These are phyloP conservation scores for Verticillium klebahnii DNA, from an alignment of 2,329 filamentous ascomycete species.

Conservation along the genomic window DNA sequence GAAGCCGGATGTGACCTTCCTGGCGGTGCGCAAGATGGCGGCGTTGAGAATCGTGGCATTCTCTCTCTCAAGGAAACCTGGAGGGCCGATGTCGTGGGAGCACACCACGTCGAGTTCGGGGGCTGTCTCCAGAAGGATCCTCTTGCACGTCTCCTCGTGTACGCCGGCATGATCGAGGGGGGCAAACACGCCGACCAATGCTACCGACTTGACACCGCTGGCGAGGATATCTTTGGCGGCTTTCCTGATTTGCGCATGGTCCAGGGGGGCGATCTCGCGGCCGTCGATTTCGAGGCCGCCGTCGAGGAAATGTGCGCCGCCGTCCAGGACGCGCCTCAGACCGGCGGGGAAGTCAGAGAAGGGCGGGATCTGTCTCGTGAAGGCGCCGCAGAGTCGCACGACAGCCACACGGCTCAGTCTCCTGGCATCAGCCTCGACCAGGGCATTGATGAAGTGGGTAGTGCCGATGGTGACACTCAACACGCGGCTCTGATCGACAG, in stretches of 20 bases:
- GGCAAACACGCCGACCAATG: constrained; percentile 40
- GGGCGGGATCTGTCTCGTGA: constrained; percentile 37
- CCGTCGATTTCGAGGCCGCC: constrained; percentile 46
- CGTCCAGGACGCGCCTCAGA: constrained; percentile 34
- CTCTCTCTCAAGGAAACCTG: constrained; percentile 41
- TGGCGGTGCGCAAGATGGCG: constrained; percentile 42
- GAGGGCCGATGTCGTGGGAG: constrained; percentile 37
- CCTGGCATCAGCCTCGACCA: constrained; percentile 38
- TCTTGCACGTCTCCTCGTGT: constrained; percentile 34
- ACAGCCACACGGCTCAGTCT: constrained; percentile 40
- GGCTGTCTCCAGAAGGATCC: constrained; percentile 27
- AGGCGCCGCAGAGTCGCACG: constrained; percentile 39
- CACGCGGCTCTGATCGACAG: constrained; percentile 31
- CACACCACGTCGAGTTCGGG: constrained; percentile 33
- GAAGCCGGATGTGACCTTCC: constrained; percentile 42
- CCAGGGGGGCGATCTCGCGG: constrained; percentile 32
- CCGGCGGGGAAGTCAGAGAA: constrained; percentile 40
- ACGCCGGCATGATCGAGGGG: constrained; percentile 35
- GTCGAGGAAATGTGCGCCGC: constrained; percentile 34
- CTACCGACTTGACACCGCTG: constrained; percentile 30
- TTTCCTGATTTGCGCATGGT: constrained; percentile 30
- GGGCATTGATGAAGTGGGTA: constrained; percentile 45
- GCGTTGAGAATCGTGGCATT: constrained; percentile 53
- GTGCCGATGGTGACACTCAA: constrained; percentile 46
- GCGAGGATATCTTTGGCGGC: constrained; percentile 26